phyloP scores from a whole-genome alignment of 2,329 filamentous ascomycete species.

The Leptographium procerum region DNA sequence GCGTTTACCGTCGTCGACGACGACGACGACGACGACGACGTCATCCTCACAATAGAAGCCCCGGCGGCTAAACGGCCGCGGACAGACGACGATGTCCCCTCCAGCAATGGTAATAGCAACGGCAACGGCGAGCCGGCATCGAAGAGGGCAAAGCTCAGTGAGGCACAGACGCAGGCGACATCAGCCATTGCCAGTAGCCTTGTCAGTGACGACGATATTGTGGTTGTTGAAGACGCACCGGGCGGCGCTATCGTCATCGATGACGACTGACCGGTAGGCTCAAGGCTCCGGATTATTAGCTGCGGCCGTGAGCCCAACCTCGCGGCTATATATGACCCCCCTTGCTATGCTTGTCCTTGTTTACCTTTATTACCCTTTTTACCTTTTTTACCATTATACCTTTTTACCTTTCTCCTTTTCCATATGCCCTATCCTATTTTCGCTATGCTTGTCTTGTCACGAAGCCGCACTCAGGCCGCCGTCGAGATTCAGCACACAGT shows the following conservation, averaged over 20 bases:
- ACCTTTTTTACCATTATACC: no score
- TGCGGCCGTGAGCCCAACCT: no score
- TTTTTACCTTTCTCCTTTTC: background rate
- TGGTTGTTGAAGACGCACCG: slow-evolving; percentile 34
- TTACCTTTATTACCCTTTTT: no score
- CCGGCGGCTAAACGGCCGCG: slow-evolving; percentile 31
- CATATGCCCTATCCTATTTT: background rate
- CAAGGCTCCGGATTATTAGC: no score
- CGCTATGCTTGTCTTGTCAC: no score
- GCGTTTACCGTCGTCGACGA: slow-evolving; percentile 19
- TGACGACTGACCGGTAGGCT: slow-evolving; percentile 16
- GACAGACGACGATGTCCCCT: slow-evolving; percentile 26
- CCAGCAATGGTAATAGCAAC: background rate
- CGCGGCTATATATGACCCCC: no score
- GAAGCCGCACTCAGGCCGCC: slow-evolving; percentile 61
- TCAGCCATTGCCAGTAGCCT: background rate
- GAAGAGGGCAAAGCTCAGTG: slow-evolving; percentile 38
- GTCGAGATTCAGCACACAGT: slow-evolving; percentile 76
- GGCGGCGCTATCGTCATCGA: slow-evolving; percentile 57
- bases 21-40: slow-evolving; percentile 26
- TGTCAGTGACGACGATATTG: slow-evolving; percentile 30
- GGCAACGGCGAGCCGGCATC: slow-evolving; percentile 16
- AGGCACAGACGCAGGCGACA: slow-evolving; percentile 8
- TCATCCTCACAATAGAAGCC: slow-evolving; percentile 15
- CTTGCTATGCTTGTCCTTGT: no score